phyloP scores from a whole-genome alignment of 441 rosid species.

The Mallotus repandus region DNA sequence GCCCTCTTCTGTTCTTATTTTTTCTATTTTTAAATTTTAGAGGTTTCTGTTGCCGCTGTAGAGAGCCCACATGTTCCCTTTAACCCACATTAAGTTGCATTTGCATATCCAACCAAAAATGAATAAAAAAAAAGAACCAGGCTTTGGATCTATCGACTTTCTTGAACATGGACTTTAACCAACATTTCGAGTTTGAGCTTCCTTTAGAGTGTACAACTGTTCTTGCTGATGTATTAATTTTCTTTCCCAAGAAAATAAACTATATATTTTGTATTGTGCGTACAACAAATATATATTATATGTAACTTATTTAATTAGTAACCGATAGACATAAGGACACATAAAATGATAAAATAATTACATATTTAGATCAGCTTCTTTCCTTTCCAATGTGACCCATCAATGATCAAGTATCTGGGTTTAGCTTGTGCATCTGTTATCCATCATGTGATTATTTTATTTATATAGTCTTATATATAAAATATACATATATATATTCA shows the following conservation, averaged over 20 bases:
- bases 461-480: neutral
- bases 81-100: neutral
- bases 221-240: constrained; percentile 35
- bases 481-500: neutral
- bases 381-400: constrained; percentile 39
- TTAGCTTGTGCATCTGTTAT: constrained; percentile 14
- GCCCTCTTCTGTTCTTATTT: constrained; percentile 25
- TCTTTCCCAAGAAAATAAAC: constrained; percentile 36
- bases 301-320: neutral
- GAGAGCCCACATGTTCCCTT: constrained; percentile 65
- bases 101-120: neutral
- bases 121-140: constrained; percentile 16
- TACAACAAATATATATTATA: neutral
- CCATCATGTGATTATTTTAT: constrained; percentile 18
- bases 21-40: neutral
- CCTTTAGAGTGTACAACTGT: constrained; percentile 31
- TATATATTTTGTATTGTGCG: neutral
- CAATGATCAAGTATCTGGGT: constrained; percentile 31
- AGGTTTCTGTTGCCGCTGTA: constrained; percentile 26
- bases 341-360: constrained; percentile 2
- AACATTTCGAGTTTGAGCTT: constrained; percentile 27
- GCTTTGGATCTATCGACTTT: constrained; percentile 58
- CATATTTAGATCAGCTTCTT: constrained; percentile 26
- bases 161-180: constrained; percentile 30
- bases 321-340: neutral